A percentile compares a stretch with the other conserved stretches of the same genome.
Evolutionary conservation across 208 protist genomes (phyloP).

Genomic region (Acanthamoeba lenticulata): DNA sequence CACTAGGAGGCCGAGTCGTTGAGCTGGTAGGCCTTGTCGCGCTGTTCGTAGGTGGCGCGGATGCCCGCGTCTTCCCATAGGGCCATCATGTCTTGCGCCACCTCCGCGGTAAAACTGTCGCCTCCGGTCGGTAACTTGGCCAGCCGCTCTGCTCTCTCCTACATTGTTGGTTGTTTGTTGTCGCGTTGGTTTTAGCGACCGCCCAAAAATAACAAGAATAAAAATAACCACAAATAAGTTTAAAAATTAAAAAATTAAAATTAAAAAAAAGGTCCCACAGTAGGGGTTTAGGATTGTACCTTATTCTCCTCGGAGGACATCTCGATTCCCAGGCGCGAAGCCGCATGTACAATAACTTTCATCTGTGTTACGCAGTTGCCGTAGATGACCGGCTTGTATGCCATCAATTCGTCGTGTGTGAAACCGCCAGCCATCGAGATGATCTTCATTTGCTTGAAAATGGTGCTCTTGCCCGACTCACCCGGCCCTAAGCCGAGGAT

Average conservation of each 20-base stretch:
- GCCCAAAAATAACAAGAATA: not conserved
- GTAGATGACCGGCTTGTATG: slow-evolving; percentile 79
- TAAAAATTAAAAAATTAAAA: slow-evolving; percentile 26
- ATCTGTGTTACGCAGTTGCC: slow-evolving; percentile 82
- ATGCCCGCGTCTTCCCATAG: slow-evolving; percentile 83
- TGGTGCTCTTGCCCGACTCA: slow-evolving; percentile 63
- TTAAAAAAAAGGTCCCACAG: not conserved
- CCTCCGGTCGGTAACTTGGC: slow-evolving; percentile 44
- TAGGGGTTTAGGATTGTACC: not conserved
- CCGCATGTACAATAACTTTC: slow-evolving; percentile 75
- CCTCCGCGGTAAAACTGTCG: slow-evolving; percentile 36
- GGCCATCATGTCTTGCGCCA: slow-evolving; percentile 70
- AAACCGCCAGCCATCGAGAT: slow-evolving; percentile 86
- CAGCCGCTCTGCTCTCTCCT: slow-evolving; percentile 3
- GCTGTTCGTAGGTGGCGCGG: slow-evolving; percentile 71
- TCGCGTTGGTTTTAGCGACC: not conserved
- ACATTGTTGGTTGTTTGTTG: not conserved
- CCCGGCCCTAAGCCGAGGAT: slow-evolving; percentile 57
- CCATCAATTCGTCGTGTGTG: slow-evolving; percentile 72
- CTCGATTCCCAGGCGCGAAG: slow-evolving; percentile 66
- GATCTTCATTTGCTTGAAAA: slow-evolving; percentile 89
- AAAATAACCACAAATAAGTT: not conserved
- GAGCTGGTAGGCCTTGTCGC: slow-evolving; percentile 82
- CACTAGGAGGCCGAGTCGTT: slow-evolving; percentile 84
- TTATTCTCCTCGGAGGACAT: not conserved